Percentiles rank a stretch among this genome's conserved stretches.
Conservation (phyloP, 148 eudicot species). For the Silene uniflora region DNA sequence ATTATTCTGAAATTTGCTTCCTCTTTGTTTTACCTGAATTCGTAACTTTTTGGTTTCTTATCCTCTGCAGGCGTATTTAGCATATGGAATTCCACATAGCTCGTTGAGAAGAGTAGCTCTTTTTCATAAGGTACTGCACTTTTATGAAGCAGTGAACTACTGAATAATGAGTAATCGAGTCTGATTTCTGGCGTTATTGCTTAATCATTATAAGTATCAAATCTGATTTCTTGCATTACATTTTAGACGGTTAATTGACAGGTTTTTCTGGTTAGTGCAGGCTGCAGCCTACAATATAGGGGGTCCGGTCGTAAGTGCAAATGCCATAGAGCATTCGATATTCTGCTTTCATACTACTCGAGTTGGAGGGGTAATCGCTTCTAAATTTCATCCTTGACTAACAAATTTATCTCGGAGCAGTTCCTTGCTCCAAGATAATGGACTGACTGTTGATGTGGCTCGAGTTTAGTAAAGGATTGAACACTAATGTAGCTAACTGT, state of each 20-base stretch:
- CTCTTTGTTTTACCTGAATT: background rate
- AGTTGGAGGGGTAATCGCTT: constrained; percentile 62
- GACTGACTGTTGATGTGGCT: no score
- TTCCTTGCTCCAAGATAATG: no score
- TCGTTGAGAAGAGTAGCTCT: constrained; percentile 75
- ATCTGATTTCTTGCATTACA: no score
- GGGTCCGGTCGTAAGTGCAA: constrained; percentile 73
- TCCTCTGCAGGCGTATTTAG: constrained; percentile 79
- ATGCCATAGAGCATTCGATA: constrained; percentile 75
- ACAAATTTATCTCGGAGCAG: no score
- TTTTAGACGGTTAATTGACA: constrained; percentile 21
- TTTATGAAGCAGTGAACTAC: no score
- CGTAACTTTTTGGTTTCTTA: constrained; percentile 10
- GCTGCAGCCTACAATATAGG: constrained; percentile 90
- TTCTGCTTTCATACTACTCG: constrained; percentile 72
- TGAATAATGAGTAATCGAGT: no score
- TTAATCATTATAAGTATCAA: no score
- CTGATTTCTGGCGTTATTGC: no score
- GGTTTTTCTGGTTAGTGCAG: constrained; percentile 61
- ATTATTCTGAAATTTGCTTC: background rate
- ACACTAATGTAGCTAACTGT: no score
- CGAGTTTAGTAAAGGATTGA: no score
- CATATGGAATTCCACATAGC: constrained; percentile 73
- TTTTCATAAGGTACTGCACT: constrained; percentile 79
- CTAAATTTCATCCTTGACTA: constrained; percentile 12